Evolutionary conservation across 2,329 filamentous ascomycete species (phyloP).

Genomic region (Pseudogymnoascus destructans): DNA sequence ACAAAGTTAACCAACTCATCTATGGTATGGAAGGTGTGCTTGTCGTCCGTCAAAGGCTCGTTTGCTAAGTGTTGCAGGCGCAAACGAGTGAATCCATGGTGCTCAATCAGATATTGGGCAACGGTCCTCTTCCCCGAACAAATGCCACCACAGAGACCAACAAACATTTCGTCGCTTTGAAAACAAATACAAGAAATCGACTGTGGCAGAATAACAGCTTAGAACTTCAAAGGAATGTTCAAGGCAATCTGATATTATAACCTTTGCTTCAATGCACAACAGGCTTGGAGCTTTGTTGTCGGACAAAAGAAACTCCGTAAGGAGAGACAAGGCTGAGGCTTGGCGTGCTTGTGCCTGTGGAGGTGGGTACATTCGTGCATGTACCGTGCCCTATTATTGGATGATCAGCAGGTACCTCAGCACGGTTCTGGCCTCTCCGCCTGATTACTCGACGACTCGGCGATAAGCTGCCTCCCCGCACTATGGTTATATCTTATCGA

Average conservation of each 20-base stretch:
- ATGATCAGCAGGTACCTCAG: constrained; percentile 4
- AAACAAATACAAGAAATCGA: neutral
- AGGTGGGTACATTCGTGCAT: neutral
- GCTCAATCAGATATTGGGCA: constrained; percentile 71
- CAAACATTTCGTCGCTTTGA: constrained; percentile 46
- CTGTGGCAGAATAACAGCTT: neutral
- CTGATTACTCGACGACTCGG: constrained; percentile 7
- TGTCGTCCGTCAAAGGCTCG: neutral
- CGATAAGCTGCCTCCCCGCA: constrained; percentile 8
- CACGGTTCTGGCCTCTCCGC: constrained; percentile 4
- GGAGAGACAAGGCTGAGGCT: constrained; percentile 4
- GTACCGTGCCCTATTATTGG: constrained; percentile 4
- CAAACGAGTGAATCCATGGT: constrained; percentile 69
- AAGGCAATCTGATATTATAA: neutral
- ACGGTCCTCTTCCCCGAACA: constrained; percentile 89
- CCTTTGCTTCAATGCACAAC: neutral
- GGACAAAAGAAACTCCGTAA: neutral
- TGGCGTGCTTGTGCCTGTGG: constrained; percentile 3
- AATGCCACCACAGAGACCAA: constrained; percentile 71
- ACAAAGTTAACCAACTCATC: constrained; percentile 70
- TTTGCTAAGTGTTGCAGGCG: constrained; percentile 34
- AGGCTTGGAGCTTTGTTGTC: neutral
- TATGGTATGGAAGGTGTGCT: constrained; percentile 43
- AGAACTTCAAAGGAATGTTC: neutral
- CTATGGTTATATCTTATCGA: neutral